A percentile compares a stretch with the other conserved stretches of the same genome.
Conservation (phyloP, 129 eudicot species). For the Lactuca sativa region DNA sequence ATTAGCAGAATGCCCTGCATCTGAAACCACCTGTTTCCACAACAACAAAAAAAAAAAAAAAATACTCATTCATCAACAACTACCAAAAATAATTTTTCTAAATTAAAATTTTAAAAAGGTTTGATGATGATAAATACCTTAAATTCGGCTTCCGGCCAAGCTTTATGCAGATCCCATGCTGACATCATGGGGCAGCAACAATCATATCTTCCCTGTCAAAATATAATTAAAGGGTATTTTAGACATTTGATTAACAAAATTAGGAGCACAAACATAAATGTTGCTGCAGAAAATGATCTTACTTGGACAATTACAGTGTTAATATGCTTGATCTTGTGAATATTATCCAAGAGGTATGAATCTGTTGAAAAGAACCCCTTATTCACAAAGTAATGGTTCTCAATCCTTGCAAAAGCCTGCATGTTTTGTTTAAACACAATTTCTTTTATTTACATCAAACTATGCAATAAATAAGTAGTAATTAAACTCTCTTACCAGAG, state of each 20-base stretch:
- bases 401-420: conserved; percentile 99
- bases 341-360: conserved; percentile 79
- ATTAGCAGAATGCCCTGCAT: conserved; percentile 97
- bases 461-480: too few species aligned
- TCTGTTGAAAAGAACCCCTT: conserved; percentile 90
- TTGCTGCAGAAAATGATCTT: too few species aligned
- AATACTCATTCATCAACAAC: too few species aligned
- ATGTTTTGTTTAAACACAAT: background rate
- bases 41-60: too few species aligned
- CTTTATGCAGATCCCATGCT: conserved; percentile 99
- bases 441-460: too few species aligned
- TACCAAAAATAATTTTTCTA: too few species aligned
- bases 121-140: conserved; percentile 33
- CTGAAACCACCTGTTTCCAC: conserved; percentile 60
- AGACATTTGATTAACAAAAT: background rate
- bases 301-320: conserved; percentile 87
- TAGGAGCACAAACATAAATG: too few species aligned
- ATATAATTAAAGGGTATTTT: background rate
- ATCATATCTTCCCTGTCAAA: conserved; percentile 89
- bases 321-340: conserved; percentile 89
- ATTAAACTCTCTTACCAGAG: conserved; percentile 50
- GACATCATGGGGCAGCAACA: conserved; percentile 98
- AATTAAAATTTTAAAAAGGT: too few species aligned
- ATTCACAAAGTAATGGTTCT: conserved; percentile 89
- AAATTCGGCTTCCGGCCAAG: conserved; percentile 98